Evolutionary conservation across 2,329 filamentous ascomycete genomes (phyloP).

Genomic region (Dendryphion nanum): DNA sequence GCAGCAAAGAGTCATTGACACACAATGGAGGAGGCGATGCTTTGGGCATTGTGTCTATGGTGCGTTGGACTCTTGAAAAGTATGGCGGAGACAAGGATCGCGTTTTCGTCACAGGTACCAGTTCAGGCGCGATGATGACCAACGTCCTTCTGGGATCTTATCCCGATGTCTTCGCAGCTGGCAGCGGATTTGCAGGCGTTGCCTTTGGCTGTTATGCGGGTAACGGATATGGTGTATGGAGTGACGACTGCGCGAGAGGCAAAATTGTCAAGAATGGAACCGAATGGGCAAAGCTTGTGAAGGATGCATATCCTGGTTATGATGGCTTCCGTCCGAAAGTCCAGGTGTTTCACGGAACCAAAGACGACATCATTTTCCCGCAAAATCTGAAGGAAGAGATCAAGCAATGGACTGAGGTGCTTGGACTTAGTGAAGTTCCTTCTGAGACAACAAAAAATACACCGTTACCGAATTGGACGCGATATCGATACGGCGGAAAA

Average conservation of each 20-base stretch:
- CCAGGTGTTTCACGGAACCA: constrained; percentile 29
- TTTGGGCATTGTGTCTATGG: constrained; percentile 32
- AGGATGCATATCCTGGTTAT: constrained; percentile 29
- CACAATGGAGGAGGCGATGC: constrained; percentile 35
- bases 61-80: constrained; percentile 26
- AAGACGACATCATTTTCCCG: constrained; percentile 25
- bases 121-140: constrained; percentile 38
- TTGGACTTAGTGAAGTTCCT: constrained; percentile 22
- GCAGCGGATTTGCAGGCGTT: constrained; percentile 34
- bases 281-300: constrained; percentile 30
- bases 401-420: constrained; percentile 35
- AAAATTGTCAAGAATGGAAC: constrained; percentile 29
- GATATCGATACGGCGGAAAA: constrained; percentile 24
- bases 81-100: constrained; percentile 27
- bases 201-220: constrained; percentile 37
- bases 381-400: constrained; percentile 35
- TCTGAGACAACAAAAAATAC: constrained; percentile 21
- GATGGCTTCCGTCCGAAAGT: constrained; percentile 30
- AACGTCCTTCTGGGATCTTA: constrained; percentile 33
- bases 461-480: constrained; percentile 31
- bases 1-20: constrained; percentile 29
- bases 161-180: constrained; percentile 34
- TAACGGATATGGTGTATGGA: constrained; percentile 31
- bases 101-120: constrained; percentile 34
- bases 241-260: constrained; percentile 28